Conservation (phyloP, 805 yeast species). For the Helenozyma rhizophorensis region DNA sequence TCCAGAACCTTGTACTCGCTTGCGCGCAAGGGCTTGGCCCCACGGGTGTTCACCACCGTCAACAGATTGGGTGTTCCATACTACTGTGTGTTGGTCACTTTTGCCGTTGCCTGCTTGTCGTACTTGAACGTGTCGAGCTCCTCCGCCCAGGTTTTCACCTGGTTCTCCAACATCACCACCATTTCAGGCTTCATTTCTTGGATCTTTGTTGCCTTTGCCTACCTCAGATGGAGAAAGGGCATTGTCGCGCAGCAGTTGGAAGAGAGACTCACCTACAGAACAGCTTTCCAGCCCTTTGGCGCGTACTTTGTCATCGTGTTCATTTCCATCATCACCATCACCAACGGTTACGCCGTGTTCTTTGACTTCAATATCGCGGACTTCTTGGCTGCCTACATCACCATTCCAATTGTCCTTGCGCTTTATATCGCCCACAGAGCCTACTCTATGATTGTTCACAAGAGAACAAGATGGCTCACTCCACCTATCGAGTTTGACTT, state of each 20-base stretch:
- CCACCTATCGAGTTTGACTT: constrained; percentile 57
- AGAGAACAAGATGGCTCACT: constrained; percentile 34
- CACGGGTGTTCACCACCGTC: constrained; percentile 13
- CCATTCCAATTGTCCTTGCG: constrained; percentile 51
- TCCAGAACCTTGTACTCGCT: constrained; percentile 17
- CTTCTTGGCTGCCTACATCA: constrained; percentile 70
- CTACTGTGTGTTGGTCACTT: constrained; percentile 27
- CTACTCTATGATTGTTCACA: constrained; percentile 29
- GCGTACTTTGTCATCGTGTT: constrained; percentile 51
- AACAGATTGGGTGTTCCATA: constrained; percentile 45
- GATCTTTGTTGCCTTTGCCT: constrained; percentile 51
- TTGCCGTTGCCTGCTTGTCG: constrained; percentile 42
- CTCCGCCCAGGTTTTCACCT: constrained; percentile 51
- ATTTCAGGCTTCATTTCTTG: constrained; percentile 66
- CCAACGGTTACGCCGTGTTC: constrained; percentile 73
- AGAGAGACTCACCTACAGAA: constrained; percentile 56
- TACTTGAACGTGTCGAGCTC: constrained; percentile 53
- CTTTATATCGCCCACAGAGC: constrained; percentile 58
- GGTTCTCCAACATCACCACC: constrained; percentile 64
- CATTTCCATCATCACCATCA: constrained; percentile 50
- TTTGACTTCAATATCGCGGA: constrained; percentile 52
- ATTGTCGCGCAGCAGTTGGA: constrained; percentile 46
- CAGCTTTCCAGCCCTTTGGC: constrained; percentile 54
- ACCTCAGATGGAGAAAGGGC: constrained; percentile 63
- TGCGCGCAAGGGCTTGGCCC: constrained; percentile 15